Conservation (phyloP, 129 eudicot genomes). For the Tanacetum coccineum region DNA sequence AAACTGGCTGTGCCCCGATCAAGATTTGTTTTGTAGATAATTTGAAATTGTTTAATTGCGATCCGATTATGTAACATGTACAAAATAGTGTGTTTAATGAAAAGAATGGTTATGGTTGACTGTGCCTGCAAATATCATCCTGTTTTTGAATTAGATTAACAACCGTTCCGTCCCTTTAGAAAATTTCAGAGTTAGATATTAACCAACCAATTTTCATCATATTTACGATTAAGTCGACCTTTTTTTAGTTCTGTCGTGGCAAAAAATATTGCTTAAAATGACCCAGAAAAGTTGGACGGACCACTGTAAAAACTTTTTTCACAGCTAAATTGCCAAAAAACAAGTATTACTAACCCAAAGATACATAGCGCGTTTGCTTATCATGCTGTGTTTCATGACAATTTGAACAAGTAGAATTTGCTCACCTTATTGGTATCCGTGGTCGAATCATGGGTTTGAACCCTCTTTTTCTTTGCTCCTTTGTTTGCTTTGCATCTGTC, state of each 20-base stretch:
- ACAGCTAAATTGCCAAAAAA: too few species aligned
- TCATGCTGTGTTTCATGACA: conserved; percentile 13
- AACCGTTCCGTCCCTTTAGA: too few species aligned
- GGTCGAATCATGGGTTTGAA: background rate
- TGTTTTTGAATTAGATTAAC: background rate
- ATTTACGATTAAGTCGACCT: too few species aligned
- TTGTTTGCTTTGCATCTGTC: conserved; percentile 17
- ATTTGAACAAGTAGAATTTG: background rate
- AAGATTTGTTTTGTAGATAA: conserved; percentile 40
- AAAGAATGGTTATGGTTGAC: conserved; percentile 21
- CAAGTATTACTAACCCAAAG: too few species aligned
- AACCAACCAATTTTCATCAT: too few species aligned
- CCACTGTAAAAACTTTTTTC: too few species aligned
- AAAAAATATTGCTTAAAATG: too few species aligned
- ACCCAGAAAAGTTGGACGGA: too few species aligned
- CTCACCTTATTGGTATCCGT: background rate
- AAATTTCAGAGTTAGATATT: too few species aligned
- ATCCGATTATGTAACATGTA: conserved; percentile 39
- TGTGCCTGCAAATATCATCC: conserved; percentile 15
- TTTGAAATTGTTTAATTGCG: conserved; percentile 18
- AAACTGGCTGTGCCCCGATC: conserved; percentile 24
- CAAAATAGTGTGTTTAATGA: conserved; percentile 29
- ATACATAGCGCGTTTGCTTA: background rate
- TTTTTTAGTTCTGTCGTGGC: too few species aligned
- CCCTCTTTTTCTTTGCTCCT: conserved; percentile 13